Conservation (phyloP, 1,284 basidiomycete genomes). For the Malassezia caprae region DNA sequence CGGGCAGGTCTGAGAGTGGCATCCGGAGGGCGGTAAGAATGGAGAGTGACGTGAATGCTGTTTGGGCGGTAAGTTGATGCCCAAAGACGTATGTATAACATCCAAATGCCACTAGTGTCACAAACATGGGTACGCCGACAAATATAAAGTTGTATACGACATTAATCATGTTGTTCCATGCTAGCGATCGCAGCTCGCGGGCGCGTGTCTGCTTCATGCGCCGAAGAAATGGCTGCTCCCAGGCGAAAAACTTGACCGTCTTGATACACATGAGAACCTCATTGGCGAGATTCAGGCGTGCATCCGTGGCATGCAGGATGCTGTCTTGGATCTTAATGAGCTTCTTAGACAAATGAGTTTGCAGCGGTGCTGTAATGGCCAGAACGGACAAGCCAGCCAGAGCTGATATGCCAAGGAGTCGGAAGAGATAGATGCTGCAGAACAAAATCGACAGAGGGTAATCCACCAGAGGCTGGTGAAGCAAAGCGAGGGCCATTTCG, state of each 20-base stretch:
- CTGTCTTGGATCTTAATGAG: conserved; percentile 50
- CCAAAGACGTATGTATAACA: conserved; percentile 54
- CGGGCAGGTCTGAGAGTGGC: conserved; percentile 23
- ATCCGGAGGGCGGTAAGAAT: conserved; percentile 48
- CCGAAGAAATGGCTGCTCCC: conserved; percentile 47
- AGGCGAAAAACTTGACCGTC: conserved; percentile 57
- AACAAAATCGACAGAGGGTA: conserved; percentile 52
- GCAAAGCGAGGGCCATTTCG: conserved; percentile 19
- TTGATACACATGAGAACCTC: conserved; percentile 53
- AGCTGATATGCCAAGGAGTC: conserved; percentile 51
- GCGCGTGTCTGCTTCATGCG: conserved; percentile 50
- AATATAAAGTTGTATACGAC: conserved; percentile 46
- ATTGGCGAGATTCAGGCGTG: conserved; percentile 51
- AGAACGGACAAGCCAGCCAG: conserved; percentile 39
- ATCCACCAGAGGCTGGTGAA: conserved; percentile 44
- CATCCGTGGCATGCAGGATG: conserved; percentile 52
- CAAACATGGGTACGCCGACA: conserved; percentile 55
- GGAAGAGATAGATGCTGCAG: conserved; percentile 50
- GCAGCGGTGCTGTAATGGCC: conserved; percentile 27
- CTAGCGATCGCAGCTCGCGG: conserved; percentile 50
- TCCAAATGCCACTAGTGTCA: conserved; percentile 59
- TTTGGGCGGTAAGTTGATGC: conserved; percentile 49
- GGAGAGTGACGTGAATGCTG: conserved; percentile 51
- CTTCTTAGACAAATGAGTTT: conserved; percentile 46
- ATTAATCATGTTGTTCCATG: conserved; percentile 48